These are phyloP conservation scores for Thalassiosira livingstoniorum DNA, from an alignment of 352 stramenopile genomes.

Conservation along the genomic window DNA sequence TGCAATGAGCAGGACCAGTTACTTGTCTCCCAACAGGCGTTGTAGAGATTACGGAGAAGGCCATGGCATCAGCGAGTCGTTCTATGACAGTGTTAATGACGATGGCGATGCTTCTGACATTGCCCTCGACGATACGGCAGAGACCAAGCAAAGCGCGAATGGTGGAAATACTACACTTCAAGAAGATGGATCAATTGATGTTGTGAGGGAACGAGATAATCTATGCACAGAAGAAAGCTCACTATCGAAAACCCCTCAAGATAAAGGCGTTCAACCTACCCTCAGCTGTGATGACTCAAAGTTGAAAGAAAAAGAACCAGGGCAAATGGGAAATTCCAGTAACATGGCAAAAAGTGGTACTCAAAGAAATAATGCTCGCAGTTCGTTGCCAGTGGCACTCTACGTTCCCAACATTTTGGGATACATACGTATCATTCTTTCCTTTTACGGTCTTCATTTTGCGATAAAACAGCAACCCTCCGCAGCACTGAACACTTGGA, in stretches of 20 bases:
- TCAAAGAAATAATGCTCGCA: background rate
- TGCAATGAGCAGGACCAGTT: no score
- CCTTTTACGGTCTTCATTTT: conserved; percentile 53
- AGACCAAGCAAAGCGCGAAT: background rate
- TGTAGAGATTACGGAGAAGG: conserved; percentile 29
- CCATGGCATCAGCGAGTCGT: conserved; percentile 2
- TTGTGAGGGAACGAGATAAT: background rate
- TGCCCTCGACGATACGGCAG: background rate
- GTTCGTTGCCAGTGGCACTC: conserved; percentile 33
- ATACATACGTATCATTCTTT: conserved; percentile 64
- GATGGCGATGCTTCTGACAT: background rate
- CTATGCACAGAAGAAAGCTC: background rate
- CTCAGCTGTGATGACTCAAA: background rate
- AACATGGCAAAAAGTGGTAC: background rate
- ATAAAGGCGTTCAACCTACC: background rate
- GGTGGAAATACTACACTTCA: background rate
- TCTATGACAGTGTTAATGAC: background rate
- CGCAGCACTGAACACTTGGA: conserved; percentile 57
- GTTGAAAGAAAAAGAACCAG: background rate
- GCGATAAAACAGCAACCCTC: conserved; percentile 34
- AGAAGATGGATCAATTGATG: background rate
- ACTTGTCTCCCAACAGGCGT: no score
- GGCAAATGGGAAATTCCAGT: background rate
- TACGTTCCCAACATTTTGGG: conserved; percentile 71
- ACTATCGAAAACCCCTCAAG: background rate